These are phyloP conservation scores for Candida quercuum DNA, from an alignment of 805 yeast species.

Conservation along the genomic window DNA sequence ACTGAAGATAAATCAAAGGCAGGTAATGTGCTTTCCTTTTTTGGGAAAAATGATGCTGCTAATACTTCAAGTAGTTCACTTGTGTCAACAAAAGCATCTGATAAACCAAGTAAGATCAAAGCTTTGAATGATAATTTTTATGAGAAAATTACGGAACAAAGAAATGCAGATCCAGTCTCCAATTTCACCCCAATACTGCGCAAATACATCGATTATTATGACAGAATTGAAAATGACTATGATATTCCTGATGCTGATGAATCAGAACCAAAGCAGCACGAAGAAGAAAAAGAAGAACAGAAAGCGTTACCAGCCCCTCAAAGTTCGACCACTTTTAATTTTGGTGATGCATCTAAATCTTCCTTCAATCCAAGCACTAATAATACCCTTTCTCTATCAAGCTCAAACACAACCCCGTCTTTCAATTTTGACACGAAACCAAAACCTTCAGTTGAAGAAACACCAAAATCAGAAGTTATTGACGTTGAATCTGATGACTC, in stretches of 20 bases:
- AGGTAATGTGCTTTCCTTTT: conserved; percentile 4
- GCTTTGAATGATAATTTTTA: conserved; percentile 64
- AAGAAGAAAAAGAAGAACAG: conserved; percentile 6
- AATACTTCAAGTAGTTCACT: conserved; percentile 1
- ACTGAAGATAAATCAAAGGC: conserved; percentile 2
- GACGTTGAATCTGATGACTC: conserved; percentile 32
- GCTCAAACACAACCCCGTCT: background rate
- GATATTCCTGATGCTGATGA: conserved; percentile 18
- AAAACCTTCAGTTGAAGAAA: background rate
- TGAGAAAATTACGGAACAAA: conserved; percentile 38
- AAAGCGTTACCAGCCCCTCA: conserved; percentile 16
- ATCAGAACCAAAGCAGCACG: conserved; percentile 1
- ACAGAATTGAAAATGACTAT: conserved; percentile 28
- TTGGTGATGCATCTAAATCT: conserved; percentile 15
- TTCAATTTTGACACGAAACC: conserved; percentile 4
- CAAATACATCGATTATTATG: conserved; percentile 55
- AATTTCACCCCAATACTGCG: conserved; percentile 49
- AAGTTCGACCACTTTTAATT: conserved; percentile 4
- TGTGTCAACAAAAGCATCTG: conserved; percentile 17
- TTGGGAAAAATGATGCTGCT: background rate
- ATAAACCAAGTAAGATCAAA: conserved; percentile 43
- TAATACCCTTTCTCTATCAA: too few relatives aligned
- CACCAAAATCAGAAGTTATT: conserved; percentile 5
- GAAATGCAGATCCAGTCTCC: conserved; percentile 41
- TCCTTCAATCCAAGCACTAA: too few relatives aligned